Conservation (phyloP, 108 stramenopile species). For the Nitzschia palea region DNA sequence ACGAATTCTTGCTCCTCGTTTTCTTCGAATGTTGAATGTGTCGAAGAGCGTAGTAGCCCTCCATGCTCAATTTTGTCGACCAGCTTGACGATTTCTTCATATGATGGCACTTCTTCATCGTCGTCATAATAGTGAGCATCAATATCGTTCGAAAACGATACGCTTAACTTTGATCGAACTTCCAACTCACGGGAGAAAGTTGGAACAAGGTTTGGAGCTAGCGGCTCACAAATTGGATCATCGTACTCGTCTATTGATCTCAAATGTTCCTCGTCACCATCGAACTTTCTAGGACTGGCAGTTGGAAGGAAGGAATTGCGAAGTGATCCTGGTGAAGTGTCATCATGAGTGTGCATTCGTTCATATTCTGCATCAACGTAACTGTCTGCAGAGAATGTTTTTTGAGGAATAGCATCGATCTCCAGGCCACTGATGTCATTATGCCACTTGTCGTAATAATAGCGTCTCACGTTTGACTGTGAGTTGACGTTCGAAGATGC, state of each 20-base stretch:
- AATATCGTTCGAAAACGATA: conserved; percentile 26
- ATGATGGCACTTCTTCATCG: not conserved
- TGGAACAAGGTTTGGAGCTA: conserved; percentile 1
- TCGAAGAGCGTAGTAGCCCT: not conserved
- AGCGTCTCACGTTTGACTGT: no score
- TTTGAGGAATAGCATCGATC: no score
- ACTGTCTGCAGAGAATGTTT: no score
- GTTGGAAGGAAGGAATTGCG: not conserved
- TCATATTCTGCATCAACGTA: no score
- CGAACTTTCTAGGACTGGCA: not conserved
- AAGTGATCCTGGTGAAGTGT: no score
- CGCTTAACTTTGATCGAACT: not conserved
- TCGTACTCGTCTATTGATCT: no score
- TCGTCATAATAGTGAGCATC: conserved; percentile 18
- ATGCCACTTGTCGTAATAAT: no score
- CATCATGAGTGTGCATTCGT: no score
- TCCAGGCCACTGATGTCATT: no score
- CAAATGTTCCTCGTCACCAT: not conserved
- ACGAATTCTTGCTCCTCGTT: not conserved
- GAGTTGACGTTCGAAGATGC: no score
- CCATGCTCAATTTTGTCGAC: not conserved
- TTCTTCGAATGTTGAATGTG: not conserved
- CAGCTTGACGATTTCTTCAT: not conserved
- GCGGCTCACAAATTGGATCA: no score
- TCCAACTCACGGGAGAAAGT: conserved; percentile 18